Evolutionary conservation across 306 rosid species (phyloP).

Genomic region (Pachyrhizus erosus): DNA sequence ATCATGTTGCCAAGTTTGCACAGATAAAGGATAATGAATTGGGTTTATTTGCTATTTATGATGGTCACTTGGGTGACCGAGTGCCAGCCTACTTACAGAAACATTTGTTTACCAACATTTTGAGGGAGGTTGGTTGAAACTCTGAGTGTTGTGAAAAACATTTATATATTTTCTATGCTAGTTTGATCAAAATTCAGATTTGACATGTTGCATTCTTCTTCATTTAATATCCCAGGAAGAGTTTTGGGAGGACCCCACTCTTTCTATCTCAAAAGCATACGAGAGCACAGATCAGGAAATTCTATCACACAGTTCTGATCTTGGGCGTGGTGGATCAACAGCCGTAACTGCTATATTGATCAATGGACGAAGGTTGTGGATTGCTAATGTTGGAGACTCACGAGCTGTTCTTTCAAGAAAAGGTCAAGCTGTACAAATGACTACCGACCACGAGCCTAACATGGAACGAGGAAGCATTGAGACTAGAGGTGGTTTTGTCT

Average conservation of each 20-base stretch:
- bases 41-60: conserved; percentile 93
- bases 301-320: conserved; percentile 86
- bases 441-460: conserved; percentile 88
- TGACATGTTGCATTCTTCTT: conserved; percentile 34
- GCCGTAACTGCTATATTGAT: conserved; percentile 96
- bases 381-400: conserved; percentile 96
- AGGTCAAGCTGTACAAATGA: conserved; percentile 85
- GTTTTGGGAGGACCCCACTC: conserved; percentile 80
- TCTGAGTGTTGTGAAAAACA: conserved; percentile 19
- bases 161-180: conserved; percentile 13
- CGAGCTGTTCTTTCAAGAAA: conserved; percentile 86
- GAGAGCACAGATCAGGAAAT: conserved; percentile 90
- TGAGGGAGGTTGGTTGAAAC: conserved; percentile 71
- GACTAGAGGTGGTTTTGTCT: conserved; percentile 92
- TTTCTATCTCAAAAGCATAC: conserved; percentile 84
- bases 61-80: conserved; percentile 89
- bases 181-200: conserved; percentile 4
- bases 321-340: conserved; percentile 96
- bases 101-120: conserved; percentile 78
- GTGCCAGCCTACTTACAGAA: conserved; percentile 92
- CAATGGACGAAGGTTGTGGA: conserved; percentile 65
- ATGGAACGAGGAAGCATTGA: conserved; percentile 83
- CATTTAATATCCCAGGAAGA: conserved; percentile 64
- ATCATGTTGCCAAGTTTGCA: conserved; percentile 89
- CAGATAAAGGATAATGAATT: conserved; percentile 69